phyloP scores from a whole-genome alignment of 1,139 yeast genomes.

The Hyphopichia burtonii region DNA sequence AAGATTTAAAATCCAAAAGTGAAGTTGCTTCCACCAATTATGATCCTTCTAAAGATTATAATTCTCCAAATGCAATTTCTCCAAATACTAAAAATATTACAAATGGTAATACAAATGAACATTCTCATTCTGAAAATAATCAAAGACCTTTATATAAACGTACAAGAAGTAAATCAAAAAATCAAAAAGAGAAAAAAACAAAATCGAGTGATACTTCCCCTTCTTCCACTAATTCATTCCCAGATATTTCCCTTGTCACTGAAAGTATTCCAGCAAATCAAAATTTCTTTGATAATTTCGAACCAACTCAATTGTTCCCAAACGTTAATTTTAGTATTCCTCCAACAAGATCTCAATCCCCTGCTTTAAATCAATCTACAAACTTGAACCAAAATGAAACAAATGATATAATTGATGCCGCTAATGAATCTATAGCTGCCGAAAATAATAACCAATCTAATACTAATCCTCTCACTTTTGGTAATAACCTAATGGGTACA shows the following conservation, averaged over 20 bases:
- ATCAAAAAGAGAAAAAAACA: conserved; percentile 1
- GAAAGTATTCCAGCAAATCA: conserved; percentile 41
- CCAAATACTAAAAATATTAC: background rate
- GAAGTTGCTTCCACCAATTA: background rate
- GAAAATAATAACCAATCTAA: background rate
- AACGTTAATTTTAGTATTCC: conserved; percentile 33
- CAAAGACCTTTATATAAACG: conserved; percentile 4
- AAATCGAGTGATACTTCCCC: conserved; percentile 24
- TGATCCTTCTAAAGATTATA: background rate
- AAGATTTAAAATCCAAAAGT: too few species aligned
- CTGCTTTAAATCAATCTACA: conserved; percentile 9
- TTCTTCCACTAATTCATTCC: conserved; percentile 42
- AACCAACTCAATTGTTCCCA: conserved; percentile 52
- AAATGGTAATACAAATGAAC: background rate
- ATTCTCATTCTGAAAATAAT: background rate
- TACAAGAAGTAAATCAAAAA: background rate
- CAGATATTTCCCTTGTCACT: conserved; percentile 48
- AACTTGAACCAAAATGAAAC: background rate
- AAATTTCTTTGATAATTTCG: conserved; percentile 46
- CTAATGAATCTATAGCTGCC: background rate
- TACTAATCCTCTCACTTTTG: conserved; percentile 6
- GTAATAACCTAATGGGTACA: conserved; percentile 3
- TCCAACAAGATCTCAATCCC: conserved; percentile 40
- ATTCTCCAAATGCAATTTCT: background rate
- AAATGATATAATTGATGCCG: background rate